Evolutionary conservation across 2,329 filamentous ascomycete genomes (phyloP).

Genomic region (Alternaria incomplexa): DNA sequence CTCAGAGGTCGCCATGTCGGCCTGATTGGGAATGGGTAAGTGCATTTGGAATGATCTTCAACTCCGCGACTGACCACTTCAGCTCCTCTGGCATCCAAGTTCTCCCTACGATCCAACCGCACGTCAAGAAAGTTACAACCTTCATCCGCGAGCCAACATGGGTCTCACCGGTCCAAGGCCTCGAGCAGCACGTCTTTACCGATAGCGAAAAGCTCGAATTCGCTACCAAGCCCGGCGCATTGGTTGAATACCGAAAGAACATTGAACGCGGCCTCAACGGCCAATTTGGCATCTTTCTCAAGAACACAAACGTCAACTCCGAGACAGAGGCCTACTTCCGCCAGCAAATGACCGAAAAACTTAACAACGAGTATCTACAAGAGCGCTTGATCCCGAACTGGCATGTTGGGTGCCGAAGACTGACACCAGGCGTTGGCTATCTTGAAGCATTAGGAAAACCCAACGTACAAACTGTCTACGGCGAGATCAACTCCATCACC

Average conservation of each 20-base stretch:
- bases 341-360: conserved; percentile 55
- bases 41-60: neutral
- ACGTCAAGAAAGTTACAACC: conserved; percentile 54
- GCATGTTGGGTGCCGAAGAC: conserved; percentile 50
- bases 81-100: conserved; percentile 64
- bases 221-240: conserved; percentile 46
- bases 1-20: conserved; percentile 57
- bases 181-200: conserved; percentile 53
- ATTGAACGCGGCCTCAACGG: conserved; percentile 56
- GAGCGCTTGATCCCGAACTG: conserved; percentile 44
- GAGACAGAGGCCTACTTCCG: conserved; percentile 53
- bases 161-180: conserved; percentile 55
- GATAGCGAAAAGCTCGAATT: conserved; percentile 53
- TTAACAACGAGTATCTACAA: conserved; percentile 36
- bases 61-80: conserved; percentile 8
- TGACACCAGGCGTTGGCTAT: conserved; percentile 54
- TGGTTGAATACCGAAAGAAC: conserved; percentile 52
- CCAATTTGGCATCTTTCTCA: conserved; percentile 57
- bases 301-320: conserved; percentile 49
- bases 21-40: conserved; percentile 59
- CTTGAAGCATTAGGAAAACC: conserved; percentile 51
- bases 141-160: conserved; percentile 60
- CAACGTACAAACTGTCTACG: conserved; percentile 52
- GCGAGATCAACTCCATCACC: conserved; percentile 43
- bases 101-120: conserved; percentile 55